Base-by-base conservation (phyloP, 192 early-diverging fungal species). In the Spinellus fusiger region DNA sequence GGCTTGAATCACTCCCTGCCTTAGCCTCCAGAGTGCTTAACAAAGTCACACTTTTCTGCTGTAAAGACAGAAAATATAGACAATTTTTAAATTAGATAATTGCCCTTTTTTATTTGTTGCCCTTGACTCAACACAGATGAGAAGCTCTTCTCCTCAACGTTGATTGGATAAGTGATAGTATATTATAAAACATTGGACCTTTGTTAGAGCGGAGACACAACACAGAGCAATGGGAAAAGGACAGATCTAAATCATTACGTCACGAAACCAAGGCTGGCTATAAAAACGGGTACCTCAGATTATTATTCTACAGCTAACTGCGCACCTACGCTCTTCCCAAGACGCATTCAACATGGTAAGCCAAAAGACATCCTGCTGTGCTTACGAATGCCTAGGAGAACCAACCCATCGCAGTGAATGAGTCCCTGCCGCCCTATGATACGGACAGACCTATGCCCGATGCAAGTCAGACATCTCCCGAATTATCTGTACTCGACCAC, bases 401-500 rank as follows among this genome's bases (percentile, higher is more conserved):
- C 40, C 40, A 44, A 44, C 40, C 13, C 15, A 44, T n/a, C 18
- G 15, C 40, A 12, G 18, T 44, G 10, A 44, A 44, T 44, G 40
- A 44, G 40, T 44, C 18, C 13, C 40, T 44, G 40, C 51, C 28
- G 23, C 27, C 28, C 25, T 28, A 53, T 13, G 59, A 61, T 12
- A 22, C 35, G 13, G 59, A 61, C 26, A 61, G 49, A 18, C 32
- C 49, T 23, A 61, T 61, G 59, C 48, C 49, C 15, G 59, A 61
- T 22, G 59, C 9, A 37, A 34, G 51, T 1, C 59, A 29, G 20
- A 33, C 23, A n/a, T 34, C 49, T 35, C 16, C 40, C 40, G 40
- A 47, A 33, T 5, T 61, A 9, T 63, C 61, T 44, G 61, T 47
- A 1, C 22, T 63, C 38, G 61, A 63, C 61, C 29, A 63, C 25